A percentile compares a stretch with the other conserved stretches of the same genome.
phyloP scores from a whole-genome alignment of 495 filamentous ascomycete genomes.

The Usnea hakonensis region DNA sequence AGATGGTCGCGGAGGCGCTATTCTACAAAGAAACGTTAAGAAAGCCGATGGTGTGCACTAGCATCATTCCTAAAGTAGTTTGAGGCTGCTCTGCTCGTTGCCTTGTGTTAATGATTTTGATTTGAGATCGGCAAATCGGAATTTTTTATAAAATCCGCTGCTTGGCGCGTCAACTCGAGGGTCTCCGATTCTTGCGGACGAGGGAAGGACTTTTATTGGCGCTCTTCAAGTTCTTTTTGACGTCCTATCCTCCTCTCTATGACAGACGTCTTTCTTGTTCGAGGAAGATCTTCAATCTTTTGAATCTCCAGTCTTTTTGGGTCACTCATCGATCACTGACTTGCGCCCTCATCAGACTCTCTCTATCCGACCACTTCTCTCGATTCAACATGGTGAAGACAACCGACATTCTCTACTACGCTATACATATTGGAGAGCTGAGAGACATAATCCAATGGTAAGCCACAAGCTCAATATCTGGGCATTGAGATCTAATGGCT shows the following conservation, averaged over 20 bases:
- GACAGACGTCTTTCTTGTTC: background rate
- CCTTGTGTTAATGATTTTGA: no score
- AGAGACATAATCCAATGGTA: constrained; percentile 91
- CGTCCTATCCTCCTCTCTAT: background rate
- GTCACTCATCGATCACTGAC: background rate
- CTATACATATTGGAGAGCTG: constrained; percentile 69
- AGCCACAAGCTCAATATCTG: constrained; percentile 11
- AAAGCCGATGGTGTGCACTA: background rate
- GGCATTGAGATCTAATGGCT: constrained; percentile 8
- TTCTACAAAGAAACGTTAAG: background rate
- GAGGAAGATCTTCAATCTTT: background rate
- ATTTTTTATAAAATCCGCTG: background rate
- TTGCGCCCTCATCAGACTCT: background rate
- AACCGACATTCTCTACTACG: constrained; percentile 62
- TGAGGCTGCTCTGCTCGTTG: background rate
- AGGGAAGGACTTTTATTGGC: constrained; percentile 1
- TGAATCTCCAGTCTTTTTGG: background rate
- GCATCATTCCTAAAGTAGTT: background rate
- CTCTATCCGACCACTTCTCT: background rate
- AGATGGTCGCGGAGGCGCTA: background rate
- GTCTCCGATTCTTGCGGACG: background rate
- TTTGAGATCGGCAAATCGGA: constrained; percentile 4
- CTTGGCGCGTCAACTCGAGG: background rate
- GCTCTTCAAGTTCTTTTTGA: constrained; percentile 6
- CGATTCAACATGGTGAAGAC: constrained; percentile 41